Percentiles rank a stretch among this genome's conserved stretches.
These are phyloP conservation scores for Rhizodiscina lignyota DNA, from an alignment of 495 filamentous ascomycete genomes.

Conservation along the genomic window DNA sequence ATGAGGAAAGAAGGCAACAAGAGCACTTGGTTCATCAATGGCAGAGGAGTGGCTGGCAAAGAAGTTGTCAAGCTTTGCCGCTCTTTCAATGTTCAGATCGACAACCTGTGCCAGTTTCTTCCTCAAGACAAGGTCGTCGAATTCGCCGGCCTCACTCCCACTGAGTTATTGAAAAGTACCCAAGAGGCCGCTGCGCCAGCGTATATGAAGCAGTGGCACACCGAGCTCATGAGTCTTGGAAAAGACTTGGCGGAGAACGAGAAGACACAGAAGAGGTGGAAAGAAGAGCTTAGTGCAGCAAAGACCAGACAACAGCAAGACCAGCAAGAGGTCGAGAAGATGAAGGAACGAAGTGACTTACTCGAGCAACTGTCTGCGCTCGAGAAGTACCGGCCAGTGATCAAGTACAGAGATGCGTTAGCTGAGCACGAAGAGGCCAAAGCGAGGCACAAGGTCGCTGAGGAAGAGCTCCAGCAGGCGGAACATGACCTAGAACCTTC, in stretches of 20 bases:
- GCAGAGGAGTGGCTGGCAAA: slow-evolving; percentile 34
- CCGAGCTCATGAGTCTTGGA: slow-evolving; percentile 51
- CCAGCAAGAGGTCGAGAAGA: slow-evolving; percentile 66
- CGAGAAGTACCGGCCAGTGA: slow-evolving; percentile 45
- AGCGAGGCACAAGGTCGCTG: slow-evolving; percentile 13
- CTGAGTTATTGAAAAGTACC: slow-evolving; percentile 76
- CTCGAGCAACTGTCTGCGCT: slow-evolving; percentile 48
- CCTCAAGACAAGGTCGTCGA: slow-evolving; percentile 94
- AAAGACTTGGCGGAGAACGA: slow-evolving; percentile 50
- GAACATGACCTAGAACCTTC: slow-evolving; percentile 42
- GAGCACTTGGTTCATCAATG: slow-evolving; percentile 55
- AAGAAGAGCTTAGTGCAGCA: slow-evolving; percentile 44
- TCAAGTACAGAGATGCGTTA: slow-evolving; percentile 36
- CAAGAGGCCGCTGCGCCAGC: slow-evolving; percentile 70
- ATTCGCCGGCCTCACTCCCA: slow-evolving; percentile 68
- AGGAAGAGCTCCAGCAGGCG: slow-evolving; percentile 36
- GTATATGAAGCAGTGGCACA: slow-evolving; percentile 66
- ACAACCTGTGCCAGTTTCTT: slow-evolving; percentile 95
- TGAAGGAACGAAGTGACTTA: slow-evolving; percentile 56
- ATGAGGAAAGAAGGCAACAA: slow-evolving; percentile 74
- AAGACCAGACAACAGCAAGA: slow-evolving; percentile 61
- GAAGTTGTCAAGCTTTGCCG: slow-evolving; percentile 46
- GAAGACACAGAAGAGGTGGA: slow-evolving; percentile 36
- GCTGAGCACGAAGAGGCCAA: slow-evolving; percentile 10
- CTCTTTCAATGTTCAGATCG: slow-evolving; percentile 73